Base-by-base conservation (phyloP, 306 rosid genomes). In the Comarum palustre region DNA sequence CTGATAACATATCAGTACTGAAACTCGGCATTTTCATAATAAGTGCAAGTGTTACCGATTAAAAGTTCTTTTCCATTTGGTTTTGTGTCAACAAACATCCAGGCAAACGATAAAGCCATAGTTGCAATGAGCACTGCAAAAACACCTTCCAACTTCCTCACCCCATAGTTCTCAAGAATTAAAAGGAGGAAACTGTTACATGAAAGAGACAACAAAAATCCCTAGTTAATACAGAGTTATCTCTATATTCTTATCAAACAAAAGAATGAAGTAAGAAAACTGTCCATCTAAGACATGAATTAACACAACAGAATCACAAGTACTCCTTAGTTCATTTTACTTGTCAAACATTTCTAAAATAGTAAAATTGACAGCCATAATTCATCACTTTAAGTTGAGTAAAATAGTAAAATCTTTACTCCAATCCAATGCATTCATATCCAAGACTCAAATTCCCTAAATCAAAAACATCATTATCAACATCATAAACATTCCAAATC, bases 91-190 rank as follows among this genome's bases (percentile, higher is more conserved):
- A 80, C 90, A 85, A 89, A 91, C 97, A 91, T 89, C 97, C 97
- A 91, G 54, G 97, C 96, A 77, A 91, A 91, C 29, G 97, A 84
- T 76, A 91, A 71, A 75, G 82, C 97, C 96, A 91, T 89, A 66
- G 88, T 83, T 59, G 84, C 88, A 4, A 91, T 91, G 48, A 91
- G 92, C 78, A 89, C 83, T 22, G 91, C 97, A 85, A 91, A 91
- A 78, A 80, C 92, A 76, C 91, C 97, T 86, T 91, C 97, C 75
- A 91, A 85, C 90, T 91, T 89, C 87, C 97, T 87, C 79, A 91
- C 95, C 81, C 97, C 97, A 71, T 91, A 91, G 83, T 89, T 91
- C 89, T 91, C 96, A 65, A 91, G 90, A 83, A 91, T 85, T 51
- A 91, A 83, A 83, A 91, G 87, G 48, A 91, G 5, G 83, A 91